Base-by-base conservation (phyloP, 2,329 filamentous ascomycete genomes). In the Fonsecaea pedrosoi region DNA sequence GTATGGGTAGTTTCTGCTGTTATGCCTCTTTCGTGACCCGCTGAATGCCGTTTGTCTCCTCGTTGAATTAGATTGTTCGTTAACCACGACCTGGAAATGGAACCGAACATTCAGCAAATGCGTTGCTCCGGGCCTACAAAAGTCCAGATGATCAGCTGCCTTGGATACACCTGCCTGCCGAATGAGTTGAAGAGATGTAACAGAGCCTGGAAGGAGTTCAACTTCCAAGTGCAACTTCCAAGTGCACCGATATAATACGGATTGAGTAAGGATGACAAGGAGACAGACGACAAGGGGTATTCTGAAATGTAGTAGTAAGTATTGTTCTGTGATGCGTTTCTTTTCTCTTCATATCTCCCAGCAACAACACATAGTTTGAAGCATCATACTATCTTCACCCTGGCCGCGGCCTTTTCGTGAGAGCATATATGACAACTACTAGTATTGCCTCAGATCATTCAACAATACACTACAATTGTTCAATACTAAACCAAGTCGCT, bases 61-160 rank as follows among this genome's bases (percentile, higher is more conserved):
- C 59, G n/a, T 45, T 61, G 7, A 54, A 34, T 54, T 54, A 48
- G 18, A 61, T 53, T 25, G 34, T 30, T 25, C n/a, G 30, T 61
- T 30, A 61, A 10, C 59, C 59, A 61, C 18, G 59, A 25, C 35
- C 25, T 37, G 32, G 59, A 61, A 32, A 61, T 32, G 12, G 59
- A 10, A 75, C 77, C 67, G 73, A 75, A 4, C 77, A 79, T 42
- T 73, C 77, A 53, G 77, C 77, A 0, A 83, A 83, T 75, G 81
- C 80, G 0, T 56, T 82, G 18, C 82, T 83, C 66, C 69, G 81
- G 57, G 80, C 80, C 37, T 82, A 82, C 63, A 79, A 79, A 66
- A 82, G 83, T 71, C 72, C 73, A 0, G 73, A 75, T 15, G 77
- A 81, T 48, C 73, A 82, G 65, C 72, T 83, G 38, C 78, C 78